These are phyloP conservation scores for Aegilops bicornis DNA, from an alignment of 176 grass and related monocot species.

Conservation along the genomic window DNA sequence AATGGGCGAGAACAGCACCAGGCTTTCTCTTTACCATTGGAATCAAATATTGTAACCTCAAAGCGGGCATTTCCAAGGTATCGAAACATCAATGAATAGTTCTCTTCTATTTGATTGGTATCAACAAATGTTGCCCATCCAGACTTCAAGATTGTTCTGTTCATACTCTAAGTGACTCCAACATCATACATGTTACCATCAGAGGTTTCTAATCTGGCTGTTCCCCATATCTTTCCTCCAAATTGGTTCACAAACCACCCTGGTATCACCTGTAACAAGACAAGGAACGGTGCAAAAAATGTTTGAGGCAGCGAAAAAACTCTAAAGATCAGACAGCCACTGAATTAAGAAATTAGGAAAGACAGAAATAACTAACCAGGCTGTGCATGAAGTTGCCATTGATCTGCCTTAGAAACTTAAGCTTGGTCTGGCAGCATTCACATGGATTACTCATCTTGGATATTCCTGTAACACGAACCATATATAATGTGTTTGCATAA, in stretches of 20 bases:
- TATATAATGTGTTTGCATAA: not conserved
- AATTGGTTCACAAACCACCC: slow-evolving; percentile 45
- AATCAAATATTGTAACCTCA: slow-evolving; percentile 41
- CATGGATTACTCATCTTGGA: not conserved
- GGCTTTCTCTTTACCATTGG: slow-evolving; percentile 28
- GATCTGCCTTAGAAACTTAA: not conserved
- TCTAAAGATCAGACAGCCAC: not conserved
- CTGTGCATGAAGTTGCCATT: slow-evolving; percentile 13
- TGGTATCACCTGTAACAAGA: slow-evolving; percentile 40
- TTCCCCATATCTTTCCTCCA: slow-evolving; percentile 17
- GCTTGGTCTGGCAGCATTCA: not conserved
- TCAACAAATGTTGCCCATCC: slow-evolving; percentile 54
- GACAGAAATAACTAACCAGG: not conserved
- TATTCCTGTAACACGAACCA: not conserved
- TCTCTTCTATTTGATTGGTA: slow-evolving; percentile 34
- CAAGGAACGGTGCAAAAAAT: not conserved
- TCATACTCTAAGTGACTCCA: not conserved
- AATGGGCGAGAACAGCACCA: not conserved
- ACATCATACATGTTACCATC: slow-evolving; percentile 19
- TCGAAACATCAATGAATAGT: slow-evolving; percentile 40
- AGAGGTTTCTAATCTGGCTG: slow-evolving; percentile 35
- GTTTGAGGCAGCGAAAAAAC: not conserved
- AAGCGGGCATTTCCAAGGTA: slow-evolving; percentile 21
- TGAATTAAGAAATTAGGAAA: not conserved
- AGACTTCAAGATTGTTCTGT: not conserved